A percentile compares a stretch with the other conserved stretches of the same genome.
Evolutionary conservation across 805 yeast genomes (phyloP).

Genomic region (Pichia scutulata): DNA sequence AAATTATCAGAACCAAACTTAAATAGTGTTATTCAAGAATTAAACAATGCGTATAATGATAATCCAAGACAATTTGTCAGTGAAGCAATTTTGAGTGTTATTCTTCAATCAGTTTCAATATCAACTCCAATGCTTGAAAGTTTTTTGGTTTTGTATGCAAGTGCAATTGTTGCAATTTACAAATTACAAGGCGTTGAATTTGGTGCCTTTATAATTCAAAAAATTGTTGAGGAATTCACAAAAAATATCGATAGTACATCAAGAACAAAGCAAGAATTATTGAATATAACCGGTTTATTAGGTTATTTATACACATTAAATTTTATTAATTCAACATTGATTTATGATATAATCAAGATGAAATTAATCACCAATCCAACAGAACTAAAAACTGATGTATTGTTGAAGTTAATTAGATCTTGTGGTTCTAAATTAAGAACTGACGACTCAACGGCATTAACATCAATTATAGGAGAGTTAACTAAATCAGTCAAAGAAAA

Average conservation of each 20-base stretch:
- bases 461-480: slow-evolving; percentile 60
- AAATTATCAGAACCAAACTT: slow-evolving; percentile 85
- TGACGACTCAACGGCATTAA: slow-evolving; percentile 83
- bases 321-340: slow-evolving; percentile 59
- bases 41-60: slow-evolving; percentile 52
- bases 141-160: slow-evolving; percentile 72
- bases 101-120: slow-evolving; percentile 55
- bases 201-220: slow-evolving; percentile 81
- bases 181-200: slow-evolving; percentile 77
- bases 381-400: slow-evolving; percentile 70
- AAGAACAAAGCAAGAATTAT: slow-evolving; percentile 25
- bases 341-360: slow-evolving; percentile 65
- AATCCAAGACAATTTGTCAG: slow-evolving; percentile 78
- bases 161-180: slow-evolving; percentile 67
- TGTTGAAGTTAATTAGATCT: slow-evolving; percentile 62
- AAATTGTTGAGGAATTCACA: slow-evolving; percentile 65
- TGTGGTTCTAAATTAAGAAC: slow-evolving; percentile 81
- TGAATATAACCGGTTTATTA: slow-evolving; percentile 63
- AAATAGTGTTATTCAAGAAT: slow-evolving; percentile 56
- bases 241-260: slow-evolving; percentile 26
- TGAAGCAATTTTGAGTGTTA: slow-evolving; percentile 53
- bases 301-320: slow-evolving; percentile 75
- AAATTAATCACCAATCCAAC: slow-evolving; percentile 35
- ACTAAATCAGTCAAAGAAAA: slow-evolving; percentile 39
- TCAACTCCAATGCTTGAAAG: slow-evolving; percentile 68